Conservation (phyloP, 345 rosid genomes). For the Syzygium jambos region DNA sequence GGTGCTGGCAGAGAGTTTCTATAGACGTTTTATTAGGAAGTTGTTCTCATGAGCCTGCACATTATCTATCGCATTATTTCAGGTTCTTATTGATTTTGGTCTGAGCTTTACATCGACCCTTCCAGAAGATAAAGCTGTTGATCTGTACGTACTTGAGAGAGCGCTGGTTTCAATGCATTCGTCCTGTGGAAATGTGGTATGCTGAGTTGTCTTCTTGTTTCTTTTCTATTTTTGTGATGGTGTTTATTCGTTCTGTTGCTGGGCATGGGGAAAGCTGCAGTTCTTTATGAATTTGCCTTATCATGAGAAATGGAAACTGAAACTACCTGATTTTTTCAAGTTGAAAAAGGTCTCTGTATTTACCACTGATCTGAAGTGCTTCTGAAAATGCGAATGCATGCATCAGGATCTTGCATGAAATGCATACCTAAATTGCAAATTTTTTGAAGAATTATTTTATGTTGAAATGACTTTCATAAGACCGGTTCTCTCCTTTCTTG, state of each 20-base stretch:
- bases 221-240: background rate
- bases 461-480: background rate
- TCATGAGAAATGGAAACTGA: background rate
- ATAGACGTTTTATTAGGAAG: background rate
- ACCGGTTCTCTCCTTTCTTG: background rate
- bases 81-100: constrained; percentile 95
- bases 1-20: background rate
- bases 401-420: background rate
- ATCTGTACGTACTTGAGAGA: constrained; percentile 91
- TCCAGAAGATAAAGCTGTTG: constrained; percentile 96
- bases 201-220: background rate
- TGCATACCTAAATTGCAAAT: background rate
- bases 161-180: constrained; percentile 94
- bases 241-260: background rate
- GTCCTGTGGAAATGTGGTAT: constrained; percentile 96
- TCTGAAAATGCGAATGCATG: background rate
- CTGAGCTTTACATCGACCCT: constrained; percentile 88
- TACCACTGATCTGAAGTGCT: background rate
- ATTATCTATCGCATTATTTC: constrained; percentile 3
- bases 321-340: background rate
- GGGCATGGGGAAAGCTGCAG: background rate
- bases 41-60: background rate
- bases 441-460: background rate
- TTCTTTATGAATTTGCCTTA: background rate
- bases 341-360: background rate